Evolutionary conservation across 2,329 filamentous ascomycete species (phyloP), one percentile per base, ranked within the genome.

Genomic region (Talaromyces piceae): DNA sequence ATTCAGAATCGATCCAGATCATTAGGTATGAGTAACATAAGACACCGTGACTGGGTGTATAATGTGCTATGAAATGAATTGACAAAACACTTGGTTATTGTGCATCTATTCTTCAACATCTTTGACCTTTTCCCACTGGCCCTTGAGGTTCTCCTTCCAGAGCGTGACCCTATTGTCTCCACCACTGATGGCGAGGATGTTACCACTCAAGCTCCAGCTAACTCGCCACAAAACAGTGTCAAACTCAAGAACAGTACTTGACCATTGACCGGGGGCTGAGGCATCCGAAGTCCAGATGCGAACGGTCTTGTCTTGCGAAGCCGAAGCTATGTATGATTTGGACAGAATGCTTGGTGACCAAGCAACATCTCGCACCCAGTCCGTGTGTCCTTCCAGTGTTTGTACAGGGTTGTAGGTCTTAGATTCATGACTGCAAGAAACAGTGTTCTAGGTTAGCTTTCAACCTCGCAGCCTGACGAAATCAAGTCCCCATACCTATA

Each of bases 111-210:
- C 89, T 69, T 95, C 91, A 67, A 98, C 91, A 54, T 88, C 90
- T 81, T 95, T 96, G 59, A 97, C 88, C 63, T 87, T 88, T 73
- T 97, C 91, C 93, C 93, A 98, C 66, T 95, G 88, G 50, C 93
- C 93, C 67, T 87, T 87, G 61, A 98, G 76, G 68, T 95, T 95
- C 80, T 98, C 93, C 80, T 97, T 98, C 91, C 91, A 98, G 69
- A 98, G 72, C 49, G 86, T 94, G 51, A 98, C 91, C 74, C 94
- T 91, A 77, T 98, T 98, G 73, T 98, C 91, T 23, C 87, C 88
- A 33, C 89, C 89, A 66, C 87, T 93, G 56, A 96, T 89, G 8
- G 93, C 93, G 61, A 98, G 77, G 18, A 97, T 91, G 67, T 98
- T 98, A 48, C 93, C 93, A 69, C 89, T 95, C 66, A 97, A 77